Evolutionary conservation across 2,329 filamentous ascomycete genomes (phyloP).

Genomic region (Penicillium sp.): DNA sequence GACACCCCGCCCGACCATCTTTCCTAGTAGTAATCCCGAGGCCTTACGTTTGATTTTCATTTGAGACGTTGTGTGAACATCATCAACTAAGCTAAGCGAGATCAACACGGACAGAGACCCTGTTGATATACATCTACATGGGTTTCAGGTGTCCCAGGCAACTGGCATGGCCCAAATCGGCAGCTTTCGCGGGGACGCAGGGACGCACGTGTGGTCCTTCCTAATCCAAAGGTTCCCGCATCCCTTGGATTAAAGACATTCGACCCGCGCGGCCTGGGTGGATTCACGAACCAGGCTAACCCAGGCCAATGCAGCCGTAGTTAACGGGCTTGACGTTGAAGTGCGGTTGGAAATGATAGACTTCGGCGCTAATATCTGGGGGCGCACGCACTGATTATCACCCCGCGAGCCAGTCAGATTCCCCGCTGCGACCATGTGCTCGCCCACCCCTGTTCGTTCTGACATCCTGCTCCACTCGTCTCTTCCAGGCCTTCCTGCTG

Average conservation of each 20-base stretch:
- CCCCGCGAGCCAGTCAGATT: constrained; percentile 15
- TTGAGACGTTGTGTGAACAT: neutral
- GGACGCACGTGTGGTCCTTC: neutral
- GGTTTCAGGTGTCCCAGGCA: neutral
- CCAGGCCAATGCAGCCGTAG: neutral
- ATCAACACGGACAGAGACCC: neutral
- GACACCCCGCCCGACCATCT: neutral
- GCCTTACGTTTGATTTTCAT: neutral
- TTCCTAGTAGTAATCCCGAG: neutral
- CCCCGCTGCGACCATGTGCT: constrained; percentile 12
- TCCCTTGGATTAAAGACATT: neutral
- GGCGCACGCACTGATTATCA: neutral
- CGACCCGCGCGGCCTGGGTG: neutral
- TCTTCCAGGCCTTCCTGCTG: neutral
- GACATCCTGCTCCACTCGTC: neutral
- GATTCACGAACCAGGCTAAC: neutral
- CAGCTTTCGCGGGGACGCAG: neutral
- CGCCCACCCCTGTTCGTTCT: neutral
- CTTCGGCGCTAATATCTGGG: constrained; percentile 14
- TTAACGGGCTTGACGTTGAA: constrained; percentile 1
- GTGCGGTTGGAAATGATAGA: neutral
- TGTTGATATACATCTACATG: neutral
- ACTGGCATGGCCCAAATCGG: neutral
- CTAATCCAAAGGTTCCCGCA: neutral
- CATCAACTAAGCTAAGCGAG: neutral